Percentiles rank a stretch among this genome's conserved stretches.
These are phyloP conservation scores for Pythium inflatum DNA, from an alignment of 352 stramenopile species.

Conservation along the genomic window DNA sequence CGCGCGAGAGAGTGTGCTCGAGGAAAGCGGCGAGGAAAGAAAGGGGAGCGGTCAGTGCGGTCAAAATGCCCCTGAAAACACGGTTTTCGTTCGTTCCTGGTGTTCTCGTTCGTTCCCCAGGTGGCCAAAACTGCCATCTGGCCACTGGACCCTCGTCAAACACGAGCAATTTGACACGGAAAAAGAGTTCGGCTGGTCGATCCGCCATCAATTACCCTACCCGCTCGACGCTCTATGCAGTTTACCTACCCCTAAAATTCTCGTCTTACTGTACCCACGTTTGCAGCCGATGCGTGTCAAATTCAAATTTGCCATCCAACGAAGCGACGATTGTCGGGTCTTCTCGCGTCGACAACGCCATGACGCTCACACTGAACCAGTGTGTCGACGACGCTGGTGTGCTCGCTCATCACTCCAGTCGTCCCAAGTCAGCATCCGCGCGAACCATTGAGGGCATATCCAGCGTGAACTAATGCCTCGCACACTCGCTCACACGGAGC, in stretches of 20 bases:
- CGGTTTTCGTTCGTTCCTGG: neutral
- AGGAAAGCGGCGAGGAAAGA: neutral
- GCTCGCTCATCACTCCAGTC: neutral
- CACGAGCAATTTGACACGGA: neutral
- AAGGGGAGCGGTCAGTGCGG: neutral
- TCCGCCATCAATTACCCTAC: slow-evolving; percentile 17
- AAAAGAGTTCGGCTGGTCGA: neutral
- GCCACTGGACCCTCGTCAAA: neutral
- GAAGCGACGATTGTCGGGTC: neutral
- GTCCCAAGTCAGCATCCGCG: neutral
- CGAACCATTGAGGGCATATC: neutral
- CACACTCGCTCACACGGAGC: neutral
- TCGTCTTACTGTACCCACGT: slow-evolving; percentile 12
- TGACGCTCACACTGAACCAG: neutral
- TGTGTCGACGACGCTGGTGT: neutral
- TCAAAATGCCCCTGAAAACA: neutral
- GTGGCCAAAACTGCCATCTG: neutral
- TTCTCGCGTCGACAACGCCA: neutral
- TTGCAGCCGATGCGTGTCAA: neutral
- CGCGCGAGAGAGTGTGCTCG: slow-evolving; percentile 14
- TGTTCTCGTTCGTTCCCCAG: neutral
- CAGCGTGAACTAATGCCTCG: slow-evolving; percentile 14
- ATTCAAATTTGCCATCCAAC: slow-evolving; percentile 15
- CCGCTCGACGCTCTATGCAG: neutral
- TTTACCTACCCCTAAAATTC: slow-evolving; percentile 5